Evolutionary conservation across 257 asterid species (phyloP), one percentile per base, ranked within the genome.

Genomic region (Lycium barbarum): DNA sequence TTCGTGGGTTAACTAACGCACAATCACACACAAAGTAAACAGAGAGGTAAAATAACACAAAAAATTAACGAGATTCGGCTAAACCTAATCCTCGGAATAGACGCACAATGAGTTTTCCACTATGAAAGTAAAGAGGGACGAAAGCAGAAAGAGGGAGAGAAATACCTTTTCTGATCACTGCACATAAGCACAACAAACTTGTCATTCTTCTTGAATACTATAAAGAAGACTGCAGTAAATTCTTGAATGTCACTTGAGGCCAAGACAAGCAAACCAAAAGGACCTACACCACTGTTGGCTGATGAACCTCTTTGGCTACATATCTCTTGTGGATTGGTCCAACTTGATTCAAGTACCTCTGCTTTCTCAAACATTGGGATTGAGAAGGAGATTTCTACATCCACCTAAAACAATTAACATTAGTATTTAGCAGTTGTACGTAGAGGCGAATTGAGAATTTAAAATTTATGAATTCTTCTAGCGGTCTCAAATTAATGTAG

Each of bases 91-190:
- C 33, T 26, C 33, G 33, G 1, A 1, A 26, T 26, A 26, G 33
- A 26, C 33, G 33, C 33, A 26, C 33, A 26, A 26, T 0, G 33
- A 26, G 0, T 26, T 26, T 26, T 26, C 1, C 1, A 26, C 33
- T 26, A 26, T 26, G 33, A 26, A 26, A 26, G 33, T 26, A 26
- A 5, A 53, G 51, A 83, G 33, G 72, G 18, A 33, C 0, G 40
- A 84, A 43, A 13, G 5, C 22, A 63, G 45, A 6, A 43, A 13
- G 66, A n/a, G 12, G 10, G 10, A 58, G 33, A 83, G 43, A 20
- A 8, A 7, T 71, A 89, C 95, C 92, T 89, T 91, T 90, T 88
- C 71, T 88, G 93, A 83, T 92, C 93, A 67, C 88, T 88, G 82
- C 95, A 92, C 90, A 92, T 88, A 51, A 92, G 90, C 80, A 88